Evolutionary conservation across 2,329 filamentous ascomycete genomes (phyloP).

Genomic region (Didymella sp.): DNA sequence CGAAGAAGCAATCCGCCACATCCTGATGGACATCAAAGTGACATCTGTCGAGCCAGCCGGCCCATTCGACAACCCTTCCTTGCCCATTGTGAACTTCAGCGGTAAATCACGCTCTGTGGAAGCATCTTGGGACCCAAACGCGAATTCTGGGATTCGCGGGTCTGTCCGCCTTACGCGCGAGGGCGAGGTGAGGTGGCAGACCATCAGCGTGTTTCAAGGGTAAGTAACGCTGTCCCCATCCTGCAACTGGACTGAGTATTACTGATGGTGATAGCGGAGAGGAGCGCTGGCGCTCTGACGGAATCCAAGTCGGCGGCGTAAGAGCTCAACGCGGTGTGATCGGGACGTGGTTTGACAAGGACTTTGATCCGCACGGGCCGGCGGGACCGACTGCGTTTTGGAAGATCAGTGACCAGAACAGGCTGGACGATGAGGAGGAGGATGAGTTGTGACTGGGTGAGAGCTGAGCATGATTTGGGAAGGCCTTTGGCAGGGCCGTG

Average conservation of each 20-base stretch:
- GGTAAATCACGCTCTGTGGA: slow-evolving; percentile 69
- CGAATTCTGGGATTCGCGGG: slow-evolving; percentile 70
- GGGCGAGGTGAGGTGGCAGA: slow-evolving; percentile 78
- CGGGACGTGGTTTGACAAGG: slow-evolving; percentile 80
- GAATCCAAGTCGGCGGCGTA: slow-evolving; percentile 74
- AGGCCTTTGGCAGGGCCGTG: neutral
- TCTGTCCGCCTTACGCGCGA: slow-evolving; percentile 70
- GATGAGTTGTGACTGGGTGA: slow-evolving; percentile 1
- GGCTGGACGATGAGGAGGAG: slow-evolving; percentile 20
- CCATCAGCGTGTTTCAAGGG: slow-evolving; percentile 67
- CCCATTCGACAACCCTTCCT: slow-evolving; percentile 62
- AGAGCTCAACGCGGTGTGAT: slow-evolving; percentile 71
- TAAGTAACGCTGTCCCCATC: slow-evolving; percentile 29
- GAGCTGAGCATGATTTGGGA: neutral
- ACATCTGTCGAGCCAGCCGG: slow-evolving; percentile 66
- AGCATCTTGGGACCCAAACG: slow-evolving; percentile 71
- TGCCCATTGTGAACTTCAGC: slow-evolving; percentile 72
- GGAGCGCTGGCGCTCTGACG: slow-evolving; percentile 78
- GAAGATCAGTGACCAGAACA: slow-evolving; percentile 66
- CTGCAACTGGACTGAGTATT: slow-evolving; percentile 17
- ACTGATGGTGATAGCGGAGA: slow-evolving; percentile 59
- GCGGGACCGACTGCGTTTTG: slow-evolving; percentile 79
- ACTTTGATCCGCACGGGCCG: slow-evolving; percentile 72
- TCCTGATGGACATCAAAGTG: slow-evolving; percentile 71
- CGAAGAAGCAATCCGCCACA: slow-evolving; percentile 73